Conservation (phyloP, 2,329 filamentous ascomycete genomes). For the Cladophialophora immunda region DNA sequence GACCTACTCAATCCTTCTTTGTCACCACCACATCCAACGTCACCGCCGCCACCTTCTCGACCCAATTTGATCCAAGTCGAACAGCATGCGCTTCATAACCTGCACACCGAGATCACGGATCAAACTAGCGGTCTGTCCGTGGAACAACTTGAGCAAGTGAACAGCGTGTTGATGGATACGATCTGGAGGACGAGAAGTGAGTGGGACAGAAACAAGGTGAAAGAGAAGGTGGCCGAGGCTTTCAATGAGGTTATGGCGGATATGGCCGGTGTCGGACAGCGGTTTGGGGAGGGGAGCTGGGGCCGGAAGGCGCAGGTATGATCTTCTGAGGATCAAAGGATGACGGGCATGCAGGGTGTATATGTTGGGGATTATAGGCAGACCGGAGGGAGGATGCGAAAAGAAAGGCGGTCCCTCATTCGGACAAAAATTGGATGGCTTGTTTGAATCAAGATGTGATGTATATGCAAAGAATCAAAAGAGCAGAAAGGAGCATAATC, state of each 20-base stretch:
- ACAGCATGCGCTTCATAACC: conserved; percentile 26
- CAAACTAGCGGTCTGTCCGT: conserved; percentile 81
- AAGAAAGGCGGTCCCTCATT: background rate
- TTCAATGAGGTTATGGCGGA: conserved; percentile 40
- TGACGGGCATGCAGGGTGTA: background rate
- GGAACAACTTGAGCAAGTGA: conserved; percentile 94
- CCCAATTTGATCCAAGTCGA: conserved; percentile 36
- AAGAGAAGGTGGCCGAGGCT: conserved; percentile 67
- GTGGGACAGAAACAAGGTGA: conserved; percentile 83
- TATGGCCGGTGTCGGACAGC: conserved; percentile 41
- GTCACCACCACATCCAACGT: conserved; percentile 7
- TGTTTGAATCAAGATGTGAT: background rate
- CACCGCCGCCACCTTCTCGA: conserved; percentile 18
- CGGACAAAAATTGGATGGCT: background rate
- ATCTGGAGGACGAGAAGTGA: conserved; percentile 82
- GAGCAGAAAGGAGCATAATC: background rate
- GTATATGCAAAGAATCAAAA: background rate
- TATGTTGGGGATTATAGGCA: background rate
- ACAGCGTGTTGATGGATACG: conserved; percentile 86
- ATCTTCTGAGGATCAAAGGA: background rate
- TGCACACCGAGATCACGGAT: conserved; percentile 64
- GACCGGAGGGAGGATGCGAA: background rate
- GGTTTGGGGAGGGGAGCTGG: conserved; percentile 37
- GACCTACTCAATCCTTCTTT: conserved; percentile 39
- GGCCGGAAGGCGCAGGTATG: conserved; percentile 22